Evolutionary conservation across 169 alveolate genomes (phyloP).

Genomic region (Cytauxzoon felis): DNA sequence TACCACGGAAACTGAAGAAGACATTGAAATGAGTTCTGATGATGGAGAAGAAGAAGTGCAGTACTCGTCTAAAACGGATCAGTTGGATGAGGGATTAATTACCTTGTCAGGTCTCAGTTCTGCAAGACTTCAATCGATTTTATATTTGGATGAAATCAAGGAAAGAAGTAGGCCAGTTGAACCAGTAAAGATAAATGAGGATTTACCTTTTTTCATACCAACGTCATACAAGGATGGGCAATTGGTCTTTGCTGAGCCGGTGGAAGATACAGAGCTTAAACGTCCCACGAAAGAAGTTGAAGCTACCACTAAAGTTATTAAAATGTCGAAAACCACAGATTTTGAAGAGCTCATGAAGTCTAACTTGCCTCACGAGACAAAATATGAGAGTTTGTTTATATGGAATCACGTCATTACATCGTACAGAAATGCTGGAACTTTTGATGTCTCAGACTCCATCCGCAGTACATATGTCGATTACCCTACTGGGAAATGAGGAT

Average conservation of each 20-base stretch:
- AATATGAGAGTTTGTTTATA: conserved; percentile 25
- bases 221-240: conserved; percentile 63
- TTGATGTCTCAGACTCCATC: conserved; percentile 48
- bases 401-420: not conserved
- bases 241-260: conserved; percentile 56
- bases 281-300: not conserved
- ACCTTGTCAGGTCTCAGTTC: conserved; percentile 50
- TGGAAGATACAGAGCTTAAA: not conserved
- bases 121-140: conserved; percentile 29
- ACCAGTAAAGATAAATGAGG: conserved; percentile 44
- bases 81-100: conserved; percentile 31
- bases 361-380: not conserved
- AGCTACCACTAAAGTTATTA: conserved; percentile 9
- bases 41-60: conserved; percentile 19
- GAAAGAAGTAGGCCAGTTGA: conserved; percentile 57
- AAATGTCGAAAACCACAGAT: not conserved
- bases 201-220: conserved; percentile 56
- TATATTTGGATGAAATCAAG: conserved; percentile 50
- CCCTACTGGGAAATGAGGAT: conserved; percentile 6
- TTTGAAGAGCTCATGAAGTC: conserved; percentile 25
- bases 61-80: conserved; percentile 14
- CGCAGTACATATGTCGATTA: conserved; percentile 49
- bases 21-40: not conserved
- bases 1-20: not conserved
- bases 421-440: conserved; percentile 31